Evolutionary conservation across 2,329 filamentous ascomycete genomes (phyloP).

Genomic region (Stemphylium vesicarium): DNA sequence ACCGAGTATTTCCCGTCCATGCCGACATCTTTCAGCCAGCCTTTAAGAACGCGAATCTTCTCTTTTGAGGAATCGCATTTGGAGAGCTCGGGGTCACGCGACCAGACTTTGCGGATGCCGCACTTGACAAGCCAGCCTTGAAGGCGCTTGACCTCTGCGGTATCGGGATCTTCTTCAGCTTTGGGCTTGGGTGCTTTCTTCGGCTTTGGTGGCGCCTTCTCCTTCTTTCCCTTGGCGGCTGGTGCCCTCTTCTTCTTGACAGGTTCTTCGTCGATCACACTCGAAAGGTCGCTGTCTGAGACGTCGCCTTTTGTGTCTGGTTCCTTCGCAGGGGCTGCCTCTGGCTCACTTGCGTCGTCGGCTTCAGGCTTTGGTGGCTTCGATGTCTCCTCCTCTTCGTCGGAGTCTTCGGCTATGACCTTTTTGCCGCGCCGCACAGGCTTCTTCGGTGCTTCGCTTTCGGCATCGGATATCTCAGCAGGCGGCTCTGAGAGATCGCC

Average conservation of each 20-base stretch:
- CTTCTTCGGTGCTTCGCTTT: slow-evolving; percentile 38
- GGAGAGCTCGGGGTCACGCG: slow-evolving; percentile 72
- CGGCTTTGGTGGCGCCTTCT: slow-evolving; percentile 48
- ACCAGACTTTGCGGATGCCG: slow-evolving; percentile 91
- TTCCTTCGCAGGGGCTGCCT: slow-evolving; percentile 18
- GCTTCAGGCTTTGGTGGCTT: slow-evolving; percentile 15
- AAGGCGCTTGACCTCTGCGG: slow-evolving; percentile 84
- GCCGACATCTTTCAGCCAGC: slow-evolving; percentile 78
- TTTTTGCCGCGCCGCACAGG: slow-evolving; percentile 32
- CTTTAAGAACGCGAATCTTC: slow-evolving; percentile 82
- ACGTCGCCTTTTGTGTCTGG: slow-evolving; percentile 26
- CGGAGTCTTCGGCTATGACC: slow-evolving; percentile 37
- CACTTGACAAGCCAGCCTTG: slow-evolving; percentile 89
- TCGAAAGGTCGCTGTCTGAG: slow-evolving; percentile 72
- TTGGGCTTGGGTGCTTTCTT: slow-evolving; percentile 49
- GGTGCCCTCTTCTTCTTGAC: slow-evolving; percentile 57
- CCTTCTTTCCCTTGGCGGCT: slow-evolving; percentile 33
- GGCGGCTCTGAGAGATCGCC: slow-evolving; percentile 25
- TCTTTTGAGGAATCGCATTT: slow-evolving; percentile 73
- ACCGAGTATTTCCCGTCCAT: slow-evolving; percentile 90
- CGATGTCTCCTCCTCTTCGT: slow-evolving; percentile 27
- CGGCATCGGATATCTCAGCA: slow-evolving; percentile 29
- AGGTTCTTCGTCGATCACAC: slow-evolving; percentile 78
- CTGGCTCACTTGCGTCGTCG: slow-evolving; percentile 21
- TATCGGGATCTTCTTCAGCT: slow-evolving; percentile 62